phyloP scores from a whole-genome alignment of 208 protist genomes.

The Trypanosoma cruzi region DNA sequence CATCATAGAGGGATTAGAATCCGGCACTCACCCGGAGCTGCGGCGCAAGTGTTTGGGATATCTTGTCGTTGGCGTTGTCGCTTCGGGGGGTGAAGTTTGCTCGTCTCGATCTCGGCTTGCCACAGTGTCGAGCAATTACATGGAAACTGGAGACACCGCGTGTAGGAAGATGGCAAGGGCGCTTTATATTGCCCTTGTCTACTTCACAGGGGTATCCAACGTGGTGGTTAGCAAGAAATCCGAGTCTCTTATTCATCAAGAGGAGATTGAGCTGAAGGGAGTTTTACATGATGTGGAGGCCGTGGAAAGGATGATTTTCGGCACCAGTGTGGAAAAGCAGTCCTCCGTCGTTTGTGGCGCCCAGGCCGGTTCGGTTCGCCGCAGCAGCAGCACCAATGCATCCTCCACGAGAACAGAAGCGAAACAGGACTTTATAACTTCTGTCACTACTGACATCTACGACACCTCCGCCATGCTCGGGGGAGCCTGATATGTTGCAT shows the following conservation, averaged over 20 bases:
- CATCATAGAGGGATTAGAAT: slow-evolving; percentile 46
- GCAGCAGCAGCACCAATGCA: background rate
- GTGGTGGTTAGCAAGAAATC: slow-evolving; percentile 45
- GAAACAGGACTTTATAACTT: background rate
- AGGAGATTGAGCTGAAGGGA: slow-evolving; percentile 40
- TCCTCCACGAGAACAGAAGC: background rate
- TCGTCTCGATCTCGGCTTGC: slow-evolving; percentile 2
- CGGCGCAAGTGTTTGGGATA: slow-evolving; percentile 80
- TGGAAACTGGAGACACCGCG: slow-evolving; percentile 62
- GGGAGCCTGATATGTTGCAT: background rate
- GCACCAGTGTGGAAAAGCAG: background rate
- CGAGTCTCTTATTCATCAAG: slow-evolving; percentile 57
- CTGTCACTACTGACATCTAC: background rate
- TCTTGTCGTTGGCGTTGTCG: slow-evolving; percentile 63
- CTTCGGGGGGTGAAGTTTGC: slow-evolving; percentile 24
- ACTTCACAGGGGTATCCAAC: slow-evolving; percentile 14
- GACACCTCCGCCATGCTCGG: slow-evolving; percentile 6
- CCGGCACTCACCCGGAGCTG: slow-evolving; percentile 77
- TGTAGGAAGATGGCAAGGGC: slow-evolving; percentile 83
- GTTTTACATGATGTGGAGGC: slow-evolving; percentile 39
- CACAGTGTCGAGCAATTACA: slow-evolving; percentile 41
- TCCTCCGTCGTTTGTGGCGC: background rate
- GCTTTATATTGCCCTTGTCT: slow-evolving; percentile 65
- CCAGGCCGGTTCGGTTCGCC: background rate
- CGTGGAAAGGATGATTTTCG: slow-evolving; percentile 26